Conservation (phyloP, 768 basidiomycete genomes). For the Hydnum rufescens region DNA sequence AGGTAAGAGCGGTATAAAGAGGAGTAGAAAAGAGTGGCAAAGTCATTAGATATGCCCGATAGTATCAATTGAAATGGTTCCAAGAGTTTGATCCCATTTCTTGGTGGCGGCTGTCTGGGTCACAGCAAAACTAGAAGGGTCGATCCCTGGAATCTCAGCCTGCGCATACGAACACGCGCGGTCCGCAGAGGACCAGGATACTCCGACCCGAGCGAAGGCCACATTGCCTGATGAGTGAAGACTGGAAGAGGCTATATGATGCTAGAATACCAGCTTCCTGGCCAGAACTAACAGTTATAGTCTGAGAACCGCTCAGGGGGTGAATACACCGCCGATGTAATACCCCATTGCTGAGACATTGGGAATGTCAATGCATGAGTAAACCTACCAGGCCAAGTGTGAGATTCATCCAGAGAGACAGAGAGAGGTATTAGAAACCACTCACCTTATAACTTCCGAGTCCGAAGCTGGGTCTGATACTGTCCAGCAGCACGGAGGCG, state of each 20-base stretch:
- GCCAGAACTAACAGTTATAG: no score
- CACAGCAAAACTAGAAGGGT: neutral
- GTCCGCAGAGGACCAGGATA: neutral
- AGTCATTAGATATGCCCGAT: constrained; percentile 1
- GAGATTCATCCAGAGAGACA: no score
- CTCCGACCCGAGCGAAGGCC: neutral
- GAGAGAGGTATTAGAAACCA: constrained; percentile 42
- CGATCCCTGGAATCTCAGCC: neutral
- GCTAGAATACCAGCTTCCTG: constrained; percentile 34
- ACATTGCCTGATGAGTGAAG: neutral
- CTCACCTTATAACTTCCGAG: constrained; percentile 32
- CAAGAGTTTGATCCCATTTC: constrained; percentile 1
- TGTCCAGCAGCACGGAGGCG: constrained; percentile 27
- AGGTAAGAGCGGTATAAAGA: constrained; percentile 33
- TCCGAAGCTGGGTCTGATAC: constrained; percentile 39
- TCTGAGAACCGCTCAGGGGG: neutral
- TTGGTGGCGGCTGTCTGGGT: neutral
- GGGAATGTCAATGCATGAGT: constrained; percentile 27
- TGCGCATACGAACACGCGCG: neutral
- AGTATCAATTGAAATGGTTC: neutral
- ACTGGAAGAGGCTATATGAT: constrained; percentile 28
- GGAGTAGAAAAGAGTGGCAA: constrained; percentile 1
- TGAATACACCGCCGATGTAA: constrained; percentile 17
- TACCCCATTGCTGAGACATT: constrained; percentile 30
- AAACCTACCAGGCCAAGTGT: constrained; percentile 29